A percentile compares a stretch with the other conserved stretches of the same genome.
phyloP scores from a whole-genome alignment of 2,329 filamentous ascomycete genomes.

The Phialemoniopsis sp. region DNA sequence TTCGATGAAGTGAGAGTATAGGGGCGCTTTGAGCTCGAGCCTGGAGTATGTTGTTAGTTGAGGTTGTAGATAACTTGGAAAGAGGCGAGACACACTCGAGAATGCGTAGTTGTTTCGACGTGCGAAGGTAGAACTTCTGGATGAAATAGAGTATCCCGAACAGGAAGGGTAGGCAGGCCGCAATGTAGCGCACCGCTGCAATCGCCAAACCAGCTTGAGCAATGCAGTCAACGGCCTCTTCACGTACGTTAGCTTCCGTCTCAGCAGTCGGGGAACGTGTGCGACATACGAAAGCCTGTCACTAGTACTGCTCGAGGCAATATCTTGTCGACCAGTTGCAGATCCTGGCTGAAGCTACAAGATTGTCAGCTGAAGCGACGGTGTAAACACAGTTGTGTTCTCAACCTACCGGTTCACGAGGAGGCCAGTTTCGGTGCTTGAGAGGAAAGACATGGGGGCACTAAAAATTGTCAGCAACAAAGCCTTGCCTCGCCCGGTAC shows the following conservation, averaged over 20 bases:
- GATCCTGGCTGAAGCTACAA: no score
- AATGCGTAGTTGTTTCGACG: conserved; percentile 55
- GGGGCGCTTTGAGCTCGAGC: background rate
- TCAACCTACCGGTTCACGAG: no score
- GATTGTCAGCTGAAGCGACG: no score
- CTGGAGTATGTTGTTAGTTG: background rate
- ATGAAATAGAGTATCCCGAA: conserved; percentile 40
- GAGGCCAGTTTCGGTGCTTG: no score
- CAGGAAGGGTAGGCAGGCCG: conserved; percentile 44
- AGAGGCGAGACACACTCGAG: conserved; percentile 31
- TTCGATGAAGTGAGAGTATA: conserved; percentile 9
- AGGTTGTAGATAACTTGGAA: no score
- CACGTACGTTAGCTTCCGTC: background rate
- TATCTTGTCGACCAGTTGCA: no score
- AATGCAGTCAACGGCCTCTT: no score
- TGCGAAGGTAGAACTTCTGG: conserved; percentile 55
- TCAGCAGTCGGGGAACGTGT: background rate
- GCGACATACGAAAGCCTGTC: no score
- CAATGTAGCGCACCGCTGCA: conserved; percentile 30
- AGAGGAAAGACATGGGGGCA: no score
- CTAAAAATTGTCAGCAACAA: conserved; percentile 7
- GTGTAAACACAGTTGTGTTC: no score
- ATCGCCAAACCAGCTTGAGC: conserved; percentile 36
- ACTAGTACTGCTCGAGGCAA: no score
- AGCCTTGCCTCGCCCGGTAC: no score